Conservation (phyloP, 176 grass and related monocot species). For the Guadua angustifolia region DNA sequence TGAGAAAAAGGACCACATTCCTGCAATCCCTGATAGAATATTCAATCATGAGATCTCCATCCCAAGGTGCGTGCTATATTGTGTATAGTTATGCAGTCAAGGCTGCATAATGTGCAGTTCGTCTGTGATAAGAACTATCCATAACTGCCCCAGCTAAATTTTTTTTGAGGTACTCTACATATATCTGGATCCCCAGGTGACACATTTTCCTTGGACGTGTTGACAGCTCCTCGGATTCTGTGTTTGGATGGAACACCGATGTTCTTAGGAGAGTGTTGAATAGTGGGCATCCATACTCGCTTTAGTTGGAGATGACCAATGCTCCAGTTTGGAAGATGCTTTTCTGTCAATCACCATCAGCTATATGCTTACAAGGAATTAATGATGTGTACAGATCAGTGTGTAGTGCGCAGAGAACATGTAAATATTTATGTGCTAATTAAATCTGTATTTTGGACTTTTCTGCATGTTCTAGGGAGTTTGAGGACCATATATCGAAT, state of each 20-base stretch:
- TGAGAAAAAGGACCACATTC: conserved; percentile 92
- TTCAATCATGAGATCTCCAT: conserved; percentile 89
- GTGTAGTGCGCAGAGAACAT: not conserved
- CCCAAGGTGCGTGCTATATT: conserved; percentile 59
- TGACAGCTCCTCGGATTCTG: conserved; percentile 77
- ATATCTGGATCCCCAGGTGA: conserved; percentile 79
- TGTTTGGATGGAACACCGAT: conserved; percentile 70
- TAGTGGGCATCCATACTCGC: conserved; percentile 60
- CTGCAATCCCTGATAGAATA: conserved; percentile 72
- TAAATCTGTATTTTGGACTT: not conserved
- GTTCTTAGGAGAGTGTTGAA: conserved; percentile 69
- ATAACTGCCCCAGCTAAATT: not conserved
- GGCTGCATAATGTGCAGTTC: not conserved
- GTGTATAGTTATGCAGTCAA: not conserved
- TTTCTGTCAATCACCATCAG: not conserved
- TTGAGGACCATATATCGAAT: not conserved
- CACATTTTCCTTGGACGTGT: conserved; percentile 74
- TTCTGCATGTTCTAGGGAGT: not conserved
- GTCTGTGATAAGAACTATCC: conserved; percentile 3
- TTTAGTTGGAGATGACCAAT: conserved; percentile 31
- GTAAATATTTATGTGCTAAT: not conserved
- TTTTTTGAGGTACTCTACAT: conserved; percentile 40
- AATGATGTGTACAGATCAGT: not conserved
- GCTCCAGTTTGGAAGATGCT: not conserved
- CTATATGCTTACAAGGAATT: not conserved